Base-by-base conservation (phyloP, 2,329 filamentous ascomycete genomes). In the Fusarium sambucinum region DNA sequence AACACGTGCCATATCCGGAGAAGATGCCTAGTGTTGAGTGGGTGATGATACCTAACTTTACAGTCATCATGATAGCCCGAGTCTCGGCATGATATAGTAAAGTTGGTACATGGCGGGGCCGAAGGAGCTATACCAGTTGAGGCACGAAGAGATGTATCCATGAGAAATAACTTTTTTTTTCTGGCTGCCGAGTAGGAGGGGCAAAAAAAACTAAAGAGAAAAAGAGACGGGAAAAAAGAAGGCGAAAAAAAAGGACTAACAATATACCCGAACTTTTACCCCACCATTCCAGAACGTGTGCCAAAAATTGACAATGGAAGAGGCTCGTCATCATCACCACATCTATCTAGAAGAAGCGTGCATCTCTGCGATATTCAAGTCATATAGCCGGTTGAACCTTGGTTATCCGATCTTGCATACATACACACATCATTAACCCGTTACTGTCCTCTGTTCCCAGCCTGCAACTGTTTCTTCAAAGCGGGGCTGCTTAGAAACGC, bases 1-100 rank as follows among this genome's bases (percentile, higher is more conserved):
- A 38, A 71, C 72, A 74, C 72, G 72, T 74, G 72, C 40, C 55
- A 33, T 40, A 53, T 58, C 57, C 51, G 65, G 62, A 63, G 51
- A 70, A 53, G 51, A 55, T 42, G 56, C 17, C n/a, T 40, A n/a
- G 23, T 40, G 59, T 70, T 56, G 59, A 58, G 51, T 44, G 47
- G 59, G 30, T 25, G 38, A 30, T 41, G 23, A 40, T 48, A 48
- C 37, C 29, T 46, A 50, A 61, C 47, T 38, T 51, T 38, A 33
- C 23, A 63, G 48, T 37, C 55, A 71, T 65, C 55, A 67, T 59
- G 58, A 61, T 66, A 48, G 33, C 41, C 53, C 53, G 32, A 53
- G 44, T 56, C 56, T 60, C 44, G 61, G 53, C 61, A 64, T 64
- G 61, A 64, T 64, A 56, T 35, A 63, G 51, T 48, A 59, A 55